Evolutionary conservation across 2,329 filamentous ascomycete species (phyloP).

Genomic region (Calonectria leucothoes): DNA sequence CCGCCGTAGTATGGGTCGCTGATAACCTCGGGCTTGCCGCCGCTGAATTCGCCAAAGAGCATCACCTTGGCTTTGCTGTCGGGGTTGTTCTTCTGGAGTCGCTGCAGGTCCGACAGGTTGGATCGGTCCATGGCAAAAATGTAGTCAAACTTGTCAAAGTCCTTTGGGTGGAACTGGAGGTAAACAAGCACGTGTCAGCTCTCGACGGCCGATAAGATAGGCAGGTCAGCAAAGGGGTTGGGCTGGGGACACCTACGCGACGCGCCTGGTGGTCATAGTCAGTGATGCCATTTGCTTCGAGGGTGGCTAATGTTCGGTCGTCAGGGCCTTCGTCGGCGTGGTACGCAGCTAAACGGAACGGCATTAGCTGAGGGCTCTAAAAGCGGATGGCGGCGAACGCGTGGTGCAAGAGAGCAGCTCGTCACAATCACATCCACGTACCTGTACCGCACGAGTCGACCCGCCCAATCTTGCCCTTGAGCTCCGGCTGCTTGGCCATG

Average conservation of each 20-base stretch:
- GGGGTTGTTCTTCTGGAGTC: conserved; percentile 68
- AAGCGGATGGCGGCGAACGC: background rate
- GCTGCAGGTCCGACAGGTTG: conserved; percentile 79
- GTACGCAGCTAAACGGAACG: conserved; percentile 73
- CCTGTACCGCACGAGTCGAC: conserved; percentile 93
- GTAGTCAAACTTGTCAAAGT: conserved; percentile 91
- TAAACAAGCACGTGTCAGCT: background rate
- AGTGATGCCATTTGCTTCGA: conserved; percentile 78
- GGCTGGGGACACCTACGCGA: conserved; percentile 64
- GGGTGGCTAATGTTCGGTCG: conserved; percentile 83
- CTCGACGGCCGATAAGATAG: too few relatives aligned
- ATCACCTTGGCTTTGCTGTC: conserved; percentile 74
- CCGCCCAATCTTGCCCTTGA: conserved; percentile 68
- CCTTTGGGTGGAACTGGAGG: conserved; percentile 66
- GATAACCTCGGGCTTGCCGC: conserved; percentile 75
- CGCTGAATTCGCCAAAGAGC: conserved; percentile 87
- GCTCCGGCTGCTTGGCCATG: conserved; percentile 70
- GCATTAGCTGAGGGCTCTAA: conserved; percentile 20
- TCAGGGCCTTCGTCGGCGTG: conserved; percentile 84
- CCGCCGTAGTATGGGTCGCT: conserved; percentile 95
- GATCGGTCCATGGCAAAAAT: conserved; percentile 93
- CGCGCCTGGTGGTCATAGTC: conserved; percentile 83
- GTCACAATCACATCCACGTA: conserved; percentile 40
- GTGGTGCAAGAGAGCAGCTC: conserved; percentile 6
- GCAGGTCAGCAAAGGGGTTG: background rate